Base-by-base conservation (phyloP, 1,284 basidiomycete genomes). In the Ganoderma boninense region DNA sequence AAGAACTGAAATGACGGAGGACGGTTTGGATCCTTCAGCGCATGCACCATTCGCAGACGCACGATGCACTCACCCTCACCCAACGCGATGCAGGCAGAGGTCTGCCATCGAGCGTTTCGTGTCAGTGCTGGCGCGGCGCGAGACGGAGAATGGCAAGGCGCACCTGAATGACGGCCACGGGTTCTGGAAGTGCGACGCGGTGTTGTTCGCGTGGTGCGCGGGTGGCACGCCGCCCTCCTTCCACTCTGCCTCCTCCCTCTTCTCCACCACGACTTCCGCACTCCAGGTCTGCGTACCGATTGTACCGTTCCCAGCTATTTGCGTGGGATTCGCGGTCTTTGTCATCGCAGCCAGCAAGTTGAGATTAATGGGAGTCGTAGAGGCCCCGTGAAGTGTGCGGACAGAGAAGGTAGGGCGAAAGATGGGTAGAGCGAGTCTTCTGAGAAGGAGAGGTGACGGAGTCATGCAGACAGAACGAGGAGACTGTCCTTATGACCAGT, bases 101-200 rank as follows among this genome's bases (percentile, higher is more conserved):
- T 49, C 67, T 64, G 46, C 29, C 64, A 18, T 38, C 3, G 26
- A 35, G 3, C 32, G n/a, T 5, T 43, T 52, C 54, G 32, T 40
- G 59, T 57, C 3, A 32, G 20, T 38, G 6, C 38, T 6, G 38
- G 38, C 44, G 3, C 49, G 49, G 13, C 3, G 11, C 7, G 23
- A 23, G n/a, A 23, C 1, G 23, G 13, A 29, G 40, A 23, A 38
- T 23, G 46, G 43, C 1, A 16, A 54, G 5, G 64, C 71, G 42
- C 44, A 78, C 77, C 75, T 69, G 66, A 72, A 77, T 1, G 80
- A 81, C 18, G 79, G 76, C 80, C 80, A 80, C 0, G 80, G 80
- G 62, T 80, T 80, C 40, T 38, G 42, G 63, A 81, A 81, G 59
- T 68, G 72, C 38, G 78, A 76, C 67, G 43, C 40, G 63, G 38